Percentiles rank a stretch among this genome's conserved stretches.
These are phyloP conservation scores for Solanum tarapatanum DNA, from an alignment of 257 asterid species.

Conservation along the genomic window DNA sequence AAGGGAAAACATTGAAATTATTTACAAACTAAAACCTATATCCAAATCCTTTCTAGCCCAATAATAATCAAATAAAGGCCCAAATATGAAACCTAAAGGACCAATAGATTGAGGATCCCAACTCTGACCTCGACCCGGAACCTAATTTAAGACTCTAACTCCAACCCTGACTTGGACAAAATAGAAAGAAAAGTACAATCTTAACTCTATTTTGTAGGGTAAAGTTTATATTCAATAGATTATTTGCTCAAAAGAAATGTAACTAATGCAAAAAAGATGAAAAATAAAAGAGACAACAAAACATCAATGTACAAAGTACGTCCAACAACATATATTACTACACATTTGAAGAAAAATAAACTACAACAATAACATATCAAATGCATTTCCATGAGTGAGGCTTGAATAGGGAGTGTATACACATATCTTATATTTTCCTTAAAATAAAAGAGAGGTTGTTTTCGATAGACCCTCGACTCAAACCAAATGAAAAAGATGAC, in stretches of 20 bases:
- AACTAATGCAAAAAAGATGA: neutral
- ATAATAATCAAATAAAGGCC: neutral
- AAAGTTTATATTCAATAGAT: neutral
- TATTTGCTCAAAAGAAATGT: neutral
- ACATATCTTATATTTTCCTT: neutral
- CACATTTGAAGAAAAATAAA: neutral
- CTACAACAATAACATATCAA: neutral
- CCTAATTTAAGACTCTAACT: neutral
- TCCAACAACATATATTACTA: neutral
- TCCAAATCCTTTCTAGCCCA: neutral
- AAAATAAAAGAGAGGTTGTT: accelerated
- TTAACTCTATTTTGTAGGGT: neutral
- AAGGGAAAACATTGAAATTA: too few species aligned
- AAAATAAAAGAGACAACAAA: neutral
- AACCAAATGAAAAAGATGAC: neutral
- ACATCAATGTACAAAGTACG: neutral
- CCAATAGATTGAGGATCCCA: neutral
- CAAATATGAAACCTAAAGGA: too few species aligned
- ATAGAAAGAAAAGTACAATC: neutral
- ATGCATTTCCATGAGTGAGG: neutral
- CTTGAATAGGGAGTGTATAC: neutral
- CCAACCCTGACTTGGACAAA: neutral
- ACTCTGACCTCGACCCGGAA: accelerated
- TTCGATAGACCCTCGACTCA: neutral
- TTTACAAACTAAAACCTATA: neutral